phyloP scores from a whole-genome alignment of 2,329 filamentous ascomycete genomes.

The Podosphaera leucotricha region DNA sequence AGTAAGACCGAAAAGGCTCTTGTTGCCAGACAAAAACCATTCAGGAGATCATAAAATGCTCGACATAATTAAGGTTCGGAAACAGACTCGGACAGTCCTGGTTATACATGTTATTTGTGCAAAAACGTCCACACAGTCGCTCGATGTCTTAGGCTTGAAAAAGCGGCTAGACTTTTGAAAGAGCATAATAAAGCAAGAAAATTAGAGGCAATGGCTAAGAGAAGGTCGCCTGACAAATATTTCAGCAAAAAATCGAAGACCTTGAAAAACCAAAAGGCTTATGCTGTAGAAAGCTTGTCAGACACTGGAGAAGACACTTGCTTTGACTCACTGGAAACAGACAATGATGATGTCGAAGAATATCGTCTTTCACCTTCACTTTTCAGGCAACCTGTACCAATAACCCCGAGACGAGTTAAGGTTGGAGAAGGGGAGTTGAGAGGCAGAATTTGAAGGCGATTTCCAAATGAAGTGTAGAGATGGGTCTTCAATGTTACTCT shows the following conservation, averaged over 20 bases:
- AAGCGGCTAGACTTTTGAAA: background rate
- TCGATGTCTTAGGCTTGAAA: too few relatives aligned
- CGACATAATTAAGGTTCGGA: background rate
- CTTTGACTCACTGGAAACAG: too few relatives aligned
- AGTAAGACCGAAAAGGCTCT: background rate
- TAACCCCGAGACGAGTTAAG: background rate
- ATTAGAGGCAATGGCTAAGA: background rate
- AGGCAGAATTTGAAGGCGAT: background rate
- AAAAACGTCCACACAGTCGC: too few relatives aligned
- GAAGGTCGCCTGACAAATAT: background rate
- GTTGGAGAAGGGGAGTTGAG: background rate
- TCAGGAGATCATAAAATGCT: background rate
- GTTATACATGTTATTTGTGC: background rate
- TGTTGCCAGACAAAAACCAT: background rate
- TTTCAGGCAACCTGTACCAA: too few relatives aligned
- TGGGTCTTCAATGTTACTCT: background rate
- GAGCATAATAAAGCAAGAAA: background rate
- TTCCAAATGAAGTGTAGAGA: background rate
- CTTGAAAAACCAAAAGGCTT: background rate
- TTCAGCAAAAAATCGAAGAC: background rate
- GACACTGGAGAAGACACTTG: too few relatives aligned
- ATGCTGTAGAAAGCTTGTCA: background rate
- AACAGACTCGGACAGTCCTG: background rate
- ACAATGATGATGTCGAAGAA: too few relatives aligned
- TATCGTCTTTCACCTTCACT: too few relatives aligned